These are phyloP conservation scores for Kodamaea lidongshanica DNA, from an alignment of 805 yeast species.

Conservation along the genomic window DNA sequence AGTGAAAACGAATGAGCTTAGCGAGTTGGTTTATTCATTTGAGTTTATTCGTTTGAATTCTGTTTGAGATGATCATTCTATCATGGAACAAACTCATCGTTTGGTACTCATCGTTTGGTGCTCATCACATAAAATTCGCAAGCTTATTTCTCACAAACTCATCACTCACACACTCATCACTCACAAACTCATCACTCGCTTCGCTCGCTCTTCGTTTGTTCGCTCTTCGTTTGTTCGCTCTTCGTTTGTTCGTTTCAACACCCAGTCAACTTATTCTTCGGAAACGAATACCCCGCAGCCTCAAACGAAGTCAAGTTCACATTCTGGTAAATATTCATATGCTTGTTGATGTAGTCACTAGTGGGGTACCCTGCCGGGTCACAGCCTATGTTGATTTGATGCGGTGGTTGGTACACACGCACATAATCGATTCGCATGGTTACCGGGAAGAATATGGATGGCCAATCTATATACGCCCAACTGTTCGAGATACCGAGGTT, in stretches of 20 bases:
- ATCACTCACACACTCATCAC: not conserved
- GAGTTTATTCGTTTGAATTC: too few species aligned
- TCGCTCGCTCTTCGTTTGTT: too few species aligned
- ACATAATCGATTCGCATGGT: conserved; percentile 77
- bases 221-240: too few species aligned
- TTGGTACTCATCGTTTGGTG: too few species aligned
- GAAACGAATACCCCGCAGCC: conserved; percentile 56
- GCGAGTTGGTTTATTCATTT: too few species aligned
- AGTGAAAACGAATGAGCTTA: too few species aligned
- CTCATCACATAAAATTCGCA: too few species aligned
- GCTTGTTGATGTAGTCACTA: conserved; percentile 68
- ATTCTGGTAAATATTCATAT: conserved; percentile 62
- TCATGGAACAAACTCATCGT: too few species aligned
- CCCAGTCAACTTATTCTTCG: conserved; percentile 34
- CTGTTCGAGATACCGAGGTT: conserved; percentile 86
- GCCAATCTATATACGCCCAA: conserved; percentile 96
- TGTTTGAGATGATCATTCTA: too few species aligned
- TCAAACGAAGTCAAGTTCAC: conserved; percentile 70
- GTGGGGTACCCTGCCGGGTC: conserved; percentile 88
- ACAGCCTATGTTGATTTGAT: conserved; percentile 59
- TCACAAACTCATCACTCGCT: too few species aligned
- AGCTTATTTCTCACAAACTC: too few species aligned
- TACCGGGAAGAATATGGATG: conserved; percentile 68
- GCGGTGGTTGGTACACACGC: conserved; percentile 82
- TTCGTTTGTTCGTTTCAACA: too few species aligned